Base-by-base conservation (phyloP, 2,329 filamentous ascomycete genomes). In the Trichoderma atroviride region DNA sequence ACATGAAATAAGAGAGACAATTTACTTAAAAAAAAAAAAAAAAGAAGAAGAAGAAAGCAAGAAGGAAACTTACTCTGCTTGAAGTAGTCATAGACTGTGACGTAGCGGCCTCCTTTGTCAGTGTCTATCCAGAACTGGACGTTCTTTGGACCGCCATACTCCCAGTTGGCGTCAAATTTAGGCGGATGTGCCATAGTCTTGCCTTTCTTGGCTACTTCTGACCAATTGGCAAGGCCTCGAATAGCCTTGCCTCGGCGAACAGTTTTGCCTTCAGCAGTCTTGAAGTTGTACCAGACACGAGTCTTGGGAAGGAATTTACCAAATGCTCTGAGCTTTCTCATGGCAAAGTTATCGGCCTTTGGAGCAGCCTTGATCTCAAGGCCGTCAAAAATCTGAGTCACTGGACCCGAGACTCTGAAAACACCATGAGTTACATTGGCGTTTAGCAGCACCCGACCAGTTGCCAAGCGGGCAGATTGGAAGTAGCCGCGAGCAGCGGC, bases 371-470 rank as follows among this genome's bases (percentile, higher is more conserved):
- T n/a, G 7, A 78, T 65, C 0, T 55, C 19, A 10, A 81, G 69
- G 4, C 66, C 65, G 0, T 70, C 33, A 29, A 83, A 81, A 5
- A 85, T 71, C 0, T 78, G 70, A 0, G 73, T 72, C 2, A 86
- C 71, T 0, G 70, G 70, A 2, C 83, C 81, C 2, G 76, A 72
- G 4, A 78, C 74, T 13, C 81, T 83, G 75, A 88, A 88, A 22
- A 87, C 81, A 3, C 83, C 84, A 71, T 87, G 83, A 0, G 84
- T 84, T 11, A 87, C 83, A 68, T 89, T 88, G 58, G 81, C 79
- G 70, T 89, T 89, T 31, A 88, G 77, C 0, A 89, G 80, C 1
- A 88, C 73, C 0, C 85, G 80, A 2, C 85, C 86, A 0, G 86
- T 88, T 0, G 83, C 83, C 0, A 85, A 78, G 6, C 86, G 84